These are phyloP conservation scores for Chytriomyces hyalinus DNA, from an alignment of 192 early-diverging fungal genomes.

Conservation along the genomic window DNA sequence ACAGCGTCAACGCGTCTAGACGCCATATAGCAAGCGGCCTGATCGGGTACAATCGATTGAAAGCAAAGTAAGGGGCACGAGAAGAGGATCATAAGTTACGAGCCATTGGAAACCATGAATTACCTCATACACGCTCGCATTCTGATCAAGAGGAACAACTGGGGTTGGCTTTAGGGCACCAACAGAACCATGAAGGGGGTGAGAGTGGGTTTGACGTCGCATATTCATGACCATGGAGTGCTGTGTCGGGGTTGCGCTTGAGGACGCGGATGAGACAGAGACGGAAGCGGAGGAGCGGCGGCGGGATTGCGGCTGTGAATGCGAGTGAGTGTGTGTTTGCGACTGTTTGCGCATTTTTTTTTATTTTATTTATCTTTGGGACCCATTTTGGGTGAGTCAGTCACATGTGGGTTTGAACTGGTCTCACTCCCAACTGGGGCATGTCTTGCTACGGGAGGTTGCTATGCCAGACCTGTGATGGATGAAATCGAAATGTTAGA, in stretches of 20 bases:
- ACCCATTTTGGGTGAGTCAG: too few species aligned
- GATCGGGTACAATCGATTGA: not conserved
- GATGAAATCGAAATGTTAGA: too few species aligned
- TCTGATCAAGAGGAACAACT: slow-evolving; percentile 29
- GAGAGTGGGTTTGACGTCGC: not conserved
- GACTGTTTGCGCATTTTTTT: too few species aligned
- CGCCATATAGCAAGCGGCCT: slow-evolving; percentile 78
- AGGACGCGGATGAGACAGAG: not conserved
- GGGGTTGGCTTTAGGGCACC: slow-evolving; percentile 36
- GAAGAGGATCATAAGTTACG: not conserved
- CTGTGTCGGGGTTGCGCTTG: not conserved
- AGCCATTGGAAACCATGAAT: not conserved
- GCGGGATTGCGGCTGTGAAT: not conserved
- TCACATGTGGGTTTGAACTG: too few species aligned
- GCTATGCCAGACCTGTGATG: too few species aligned
- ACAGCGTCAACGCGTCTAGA: slow-evolving; percentile 93
- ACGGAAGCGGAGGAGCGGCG: not conserved
- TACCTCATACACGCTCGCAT: slow-evolving; percentile 34
- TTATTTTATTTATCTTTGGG: too few species aligned
- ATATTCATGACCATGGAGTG: not conserved
- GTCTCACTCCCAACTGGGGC: too few species aligned
- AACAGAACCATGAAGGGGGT: slow-evolving; percentile 22
- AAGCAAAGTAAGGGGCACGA: not conserved
- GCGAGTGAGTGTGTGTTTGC: too few species aligned
- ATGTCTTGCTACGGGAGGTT: too few species aligned